Evolutionary conservation across 164 flowering plant genomes (phyloP).

Genomic region (Euptelea pleiosperma): DNA sequence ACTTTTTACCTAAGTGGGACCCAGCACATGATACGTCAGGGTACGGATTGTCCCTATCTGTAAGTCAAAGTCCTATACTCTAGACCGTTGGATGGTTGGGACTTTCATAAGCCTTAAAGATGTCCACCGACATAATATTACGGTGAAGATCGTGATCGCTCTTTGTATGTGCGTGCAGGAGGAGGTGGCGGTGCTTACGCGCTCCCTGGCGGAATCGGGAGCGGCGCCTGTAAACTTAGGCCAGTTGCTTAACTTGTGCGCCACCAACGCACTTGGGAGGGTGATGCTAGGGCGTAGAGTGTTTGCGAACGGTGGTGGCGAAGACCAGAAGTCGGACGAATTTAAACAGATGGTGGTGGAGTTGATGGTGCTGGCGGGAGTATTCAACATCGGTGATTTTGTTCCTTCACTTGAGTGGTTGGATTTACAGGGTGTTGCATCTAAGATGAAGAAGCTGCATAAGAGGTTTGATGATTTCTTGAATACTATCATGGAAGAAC

Average conservation of each 20-base stretch:
- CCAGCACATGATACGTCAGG: not conserved
- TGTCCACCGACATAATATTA: too few relatives aligned
- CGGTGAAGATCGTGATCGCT: too few relatives aligned
- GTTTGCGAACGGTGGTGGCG: slow-evolving; percentile 47
- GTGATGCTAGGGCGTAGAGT: slow-evolving; percentile 71
- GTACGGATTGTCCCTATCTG: too few relatives aligned
- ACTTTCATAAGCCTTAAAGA: too few relatives aligned
- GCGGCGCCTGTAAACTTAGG: slow-evolving; percentile 34
- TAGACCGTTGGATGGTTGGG: too few relatives aligned
- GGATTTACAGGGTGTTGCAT: slow-evolving; percentile 68
- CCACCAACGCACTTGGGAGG: slow-evolving; percentile 70
- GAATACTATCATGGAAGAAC: slow-evolving; percentile 54
- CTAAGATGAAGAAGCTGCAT: slow-evolving; percentile 79
- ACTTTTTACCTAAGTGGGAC: too few relatives aligned
- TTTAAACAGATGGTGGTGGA: slow-evolving; percentile 89
- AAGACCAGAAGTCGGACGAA: slow-evolving; percentile 50
- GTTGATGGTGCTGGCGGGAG: slow-evolving; percentile 77
- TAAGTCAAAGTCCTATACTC: too few relatives aligned
- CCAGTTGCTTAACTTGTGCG: slow-evolving; percentile 59
- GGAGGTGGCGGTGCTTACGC: slow-evolving; percentile 46
- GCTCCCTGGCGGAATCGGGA: slow-evolving; percentile 31
- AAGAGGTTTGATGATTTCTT: slow-evolving; percentile 60
- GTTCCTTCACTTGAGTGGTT: slow-evolving; percentile 68
- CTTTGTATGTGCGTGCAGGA: slow-evolving; percentile 29
- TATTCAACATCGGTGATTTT: slow-evolving; percentile 77